These are phyloP conservation scores for Panicum virgatum DNA, from an alignment of 202 grass and related monocot genomes.

Conservation along the genomic window DNA sequence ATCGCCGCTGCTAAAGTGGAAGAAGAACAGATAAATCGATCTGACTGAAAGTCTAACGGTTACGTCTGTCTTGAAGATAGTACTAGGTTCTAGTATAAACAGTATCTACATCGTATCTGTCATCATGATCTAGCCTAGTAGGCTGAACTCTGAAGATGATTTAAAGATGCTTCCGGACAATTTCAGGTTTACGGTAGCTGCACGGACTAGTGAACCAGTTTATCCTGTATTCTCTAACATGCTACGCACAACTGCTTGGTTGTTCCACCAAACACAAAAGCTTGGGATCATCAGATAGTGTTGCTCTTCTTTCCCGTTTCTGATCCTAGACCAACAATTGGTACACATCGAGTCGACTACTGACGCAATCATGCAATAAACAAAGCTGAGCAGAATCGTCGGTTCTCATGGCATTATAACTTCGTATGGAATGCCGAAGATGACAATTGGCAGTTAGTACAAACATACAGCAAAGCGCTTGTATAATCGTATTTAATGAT, in stretches of 20 bases:
- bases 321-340: not conserved
- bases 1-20: not conserved
- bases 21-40: not conserved
- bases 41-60: not conserved
- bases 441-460: not conserved
- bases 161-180: slow-evolving; percentile 5
- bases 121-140: not conserved
- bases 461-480: not conserved
- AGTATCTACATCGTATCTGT: not conserved
- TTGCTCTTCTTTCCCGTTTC: not conserved
- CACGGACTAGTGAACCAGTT: not conserved
- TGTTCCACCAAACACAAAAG: not conserved
- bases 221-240: not conserved
- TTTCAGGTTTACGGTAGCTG: not conserved
- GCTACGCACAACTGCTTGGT: not conserved
- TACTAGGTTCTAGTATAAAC: no score
- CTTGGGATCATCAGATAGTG: not conserved
- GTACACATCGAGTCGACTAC: not conserved
- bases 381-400: not conserved
- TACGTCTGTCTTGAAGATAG: no score
- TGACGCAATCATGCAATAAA: not conserved
- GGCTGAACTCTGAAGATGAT: not conserved
- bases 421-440: not conserved
- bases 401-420: not conserved
- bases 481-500: not conserved